A percentile compares a stretch with the other conserved stretches of the same genome.
Conservation (phyloP, 768 basidiomycete species). For the Suillus americanus region DNA sequence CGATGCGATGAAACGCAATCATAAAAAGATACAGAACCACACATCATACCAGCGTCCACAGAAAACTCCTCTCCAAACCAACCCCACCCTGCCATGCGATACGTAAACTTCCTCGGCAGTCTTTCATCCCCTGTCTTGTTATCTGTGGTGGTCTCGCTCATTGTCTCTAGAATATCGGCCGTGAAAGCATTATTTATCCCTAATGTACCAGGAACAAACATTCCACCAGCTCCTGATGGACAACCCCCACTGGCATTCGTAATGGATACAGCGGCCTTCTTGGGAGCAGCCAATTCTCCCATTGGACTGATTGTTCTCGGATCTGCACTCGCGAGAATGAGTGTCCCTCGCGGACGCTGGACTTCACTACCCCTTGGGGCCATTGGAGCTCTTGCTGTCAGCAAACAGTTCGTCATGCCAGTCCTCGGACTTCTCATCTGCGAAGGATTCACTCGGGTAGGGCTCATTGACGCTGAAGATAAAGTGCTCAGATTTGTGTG, state of each 20-base stretch:
- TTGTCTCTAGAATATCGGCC: constrained; percentile 52
- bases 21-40: background rate
- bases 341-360: constrained; percentile 50
- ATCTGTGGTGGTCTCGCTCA: constrained; percentile 52
- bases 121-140: constrained; percentile 49
- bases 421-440: constrained; percentile 60
- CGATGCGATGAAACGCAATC: background rate
- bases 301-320: constrained; percentile 63
- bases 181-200: constrained; percentile 62
- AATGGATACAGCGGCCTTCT: constrained; percentile 54
- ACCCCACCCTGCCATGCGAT: background rate
- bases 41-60: background rate
- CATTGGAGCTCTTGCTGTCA: constrained; percentile 51
- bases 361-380: constrained; percentile 49
- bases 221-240: constrained; percentile 60
- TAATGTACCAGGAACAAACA: constrained; percentile 40
- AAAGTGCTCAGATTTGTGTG: constrained; percentile 64
- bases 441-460: constrained; percentile 43
- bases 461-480: constrained; percentile 49
- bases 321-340: constrained; percentile 58
- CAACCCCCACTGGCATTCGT: constrained; percentile 65
- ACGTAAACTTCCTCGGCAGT: constrained; percentile 31
- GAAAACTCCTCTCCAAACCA: background rate
- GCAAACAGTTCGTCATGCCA: constrained; percentile 56
- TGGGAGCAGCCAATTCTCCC: constrained; percentile 64